phyloP scores from a whole-genome alignment of 2,329 filamentous ascomycete species.

The Aureobasidium leucospermi region DNA sequence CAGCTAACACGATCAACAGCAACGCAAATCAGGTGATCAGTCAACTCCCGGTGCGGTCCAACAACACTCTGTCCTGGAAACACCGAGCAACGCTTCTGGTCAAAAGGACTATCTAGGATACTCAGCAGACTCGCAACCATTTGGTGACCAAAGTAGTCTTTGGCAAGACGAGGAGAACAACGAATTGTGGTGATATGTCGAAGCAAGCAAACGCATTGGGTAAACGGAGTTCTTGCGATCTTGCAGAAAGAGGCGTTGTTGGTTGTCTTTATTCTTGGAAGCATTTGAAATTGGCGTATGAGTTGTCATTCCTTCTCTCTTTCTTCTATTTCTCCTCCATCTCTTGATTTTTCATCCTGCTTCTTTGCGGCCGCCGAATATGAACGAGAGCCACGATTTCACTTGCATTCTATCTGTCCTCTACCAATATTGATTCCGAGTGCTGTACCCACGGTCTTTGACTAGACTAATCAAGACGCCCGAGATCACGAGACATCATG shows the following conservation, averaged over 20 bases:
- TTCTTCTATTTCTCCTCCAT: background rate
- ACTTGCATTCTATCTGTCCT: background rate
- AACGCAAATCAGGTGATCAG: background rate
- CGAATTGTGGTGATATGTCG: slow-evolving; percentile 2
- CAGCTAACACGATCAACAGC: background rate
- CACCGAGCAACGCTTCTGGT: background rate
- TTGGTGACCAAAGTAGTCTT: slow-evolving; percentile 20
- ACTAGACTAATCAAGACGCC: too few relatives aligned
- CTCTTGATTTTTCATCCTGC: background rate
- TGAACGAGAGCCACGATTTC: background rate
- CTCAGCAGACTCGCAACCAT: slow-evolving; percentile 22
- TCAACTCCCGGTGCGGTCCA: background rate
- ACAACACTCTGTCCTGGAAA: background rate
- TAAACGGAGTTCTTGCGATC: background rate
- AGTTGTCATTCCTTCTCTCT: background rate
- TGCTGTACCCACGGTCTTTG: too few relatives aligned
- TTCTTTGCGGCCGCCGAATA: background rate
- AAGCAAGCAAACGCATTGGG: background rate
- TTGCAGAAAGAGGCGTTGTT: background rate
- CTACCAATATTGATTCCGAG: background rate
- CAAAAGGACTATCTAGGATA: slow-evolving; percentile 28
- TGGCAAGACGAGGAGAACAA: slow-evolving; percentile 25
- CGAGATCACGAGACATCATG: too few relatives aligned
- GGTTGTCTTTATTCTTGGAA: background rate
- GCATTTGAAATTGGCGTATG: background rate